Evolutionary conservation across 163 green algal genomes (phyloP), one percentile per base, ranked within the genome.

Genomic region (Trebouxia gelatinosa): DNA sequence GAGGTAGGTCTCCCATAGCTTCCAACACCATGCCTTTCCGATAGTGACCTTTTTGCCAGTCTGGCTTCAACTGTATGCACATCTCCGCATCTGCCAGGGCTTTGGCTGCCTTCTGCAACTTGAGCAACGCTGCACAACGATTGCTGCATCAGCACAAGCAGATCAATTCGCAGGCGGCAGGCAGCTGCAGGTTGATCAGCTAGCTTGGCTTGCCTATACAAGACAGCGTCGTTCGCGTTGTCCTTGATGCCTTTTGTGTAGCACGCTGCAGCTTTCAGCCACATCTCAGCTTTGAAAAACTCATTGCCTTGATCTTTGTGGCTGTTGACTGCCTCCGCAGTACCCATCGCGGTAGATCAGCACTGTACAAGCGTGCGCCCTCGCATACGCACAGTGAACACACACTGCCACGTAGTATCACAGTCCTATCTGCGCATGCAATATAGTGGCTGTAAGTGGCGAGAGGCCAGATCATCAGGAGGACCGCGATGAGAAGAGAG

Each of bases 31-130:
- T 74, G 1, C 37, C 91, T 62, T 89, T 92, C 6, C 91, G 80
- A 78, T 89, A 91, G 40, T 91, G 90, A 7, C 89, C 81, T 72
- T 95, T 95, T 65, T 94, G 86, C 86, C 87, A 94, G 3, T 91
- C 85, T 13, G 88, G 88, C 39, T 81, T 83, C 19, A 90, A 76
- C 16, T 68, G 46, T 17, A 94, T 88, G 74, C 84, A 89, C 5
- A 84, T 74, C 23, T 95, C 88, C 39, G 90, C 90, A 78, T 95
- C 91, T 59, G 86, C 83, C 26, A 95, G 58, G 0, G 93, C 92
- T 78, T 96, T 97, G 2, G 74, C 83, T 2, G 94, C 84, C 85
- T 97, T 97, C 48, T 91, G 90, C 13, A 97, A 86, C 76, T 95
- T 90, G 28, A 97, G 67, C 51, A 97, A 78, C 11, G 91, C 85